Evolutionary conservation across 768 basidiomycete species (phyloP), one percentile per base, ranked within the genome.

Genomic region (Rhodotorula babjevae): DNA sequence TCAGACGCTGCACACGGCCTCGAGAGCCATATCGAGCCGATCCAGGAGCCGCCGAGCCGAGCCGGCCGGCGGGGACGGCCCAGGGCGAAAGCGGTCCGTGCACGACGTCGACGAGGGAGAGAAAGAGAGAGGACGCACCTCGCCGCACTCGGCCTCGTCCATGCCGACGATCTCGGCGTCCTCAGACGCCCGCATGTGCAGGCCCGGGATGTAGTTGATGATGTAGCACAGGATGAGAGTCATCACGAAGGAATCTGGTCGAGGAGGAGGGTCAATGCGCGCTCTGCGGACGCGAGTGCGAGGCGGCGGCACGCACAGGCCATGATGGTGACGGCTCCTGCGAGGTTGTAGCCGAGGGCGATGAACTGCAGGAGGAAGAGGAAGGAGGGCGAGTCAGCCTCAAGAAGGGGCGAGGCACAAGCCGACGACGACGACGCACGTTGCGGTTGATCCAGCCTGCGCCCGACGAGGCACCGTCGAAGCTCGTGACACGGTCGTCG

Each of bases 61-160:
- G 36, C 36, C 36, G 36, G 9, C 5, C 9, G 36, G 4, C 36
- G 36, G n/a, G 36, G 36, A 36, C 36, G 36, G 36, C 36, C 5
- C 36, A 36, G 5, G 5, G 36, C 4, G 36, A 9, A 36, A 9
- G 36, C 4, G 36, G 36, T 9, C 9, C 36, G 36, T 36, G 36
- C 36, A 36, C 36, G 36, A 36, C 9, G 36, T 36, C 21, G 16
- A 7, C 23, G 61, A 50, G 27, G 44, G 14, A 62, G 31, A 10
- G n/a, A 53, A 29, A 12, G 60, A 47, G 42, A 12, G 18, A 29
- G 11, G 23, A 63, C 62, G 33, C 62, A 67, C 63, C 82, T 94
- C 92, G 75, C 91, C 93, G 85, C 92, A 88, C 83, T 93, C 90
- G 1, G 87, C 85, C 78, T 92, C 90, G 81, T 97, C 94, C 76